Evolutionary conservation across 345 rosid genomes (phyloP).

Genomic region (Rhodomyrtus tomentosa): DNA sequence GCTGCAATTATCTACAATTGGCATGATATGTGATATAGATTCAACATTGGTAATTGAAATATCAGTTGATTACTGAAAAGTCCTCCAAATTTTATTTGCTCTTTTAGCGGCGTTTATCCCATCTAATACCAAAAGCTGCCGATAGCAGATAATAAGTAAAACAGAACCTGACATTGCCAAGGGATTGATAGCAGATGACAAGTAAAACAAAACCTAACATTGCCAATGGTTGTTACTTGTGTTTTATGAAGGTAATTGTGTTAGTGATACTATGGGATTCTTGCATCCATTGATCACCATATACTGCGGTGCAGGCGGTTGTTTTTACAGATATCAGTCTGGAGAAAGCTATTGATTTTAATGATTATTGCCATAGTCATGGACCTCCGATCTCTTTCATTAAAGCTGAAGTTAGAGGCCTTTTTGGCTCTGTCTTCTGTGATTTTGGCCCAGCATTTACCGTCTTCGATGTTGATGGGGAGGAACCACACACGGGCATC

Average conservation of each 20-base stretch:
- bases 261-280: not conserved
- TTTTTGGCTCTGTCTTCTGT: slow-evolving; percentile 91
- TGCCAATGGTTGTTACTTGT: not conserved
- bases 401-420: slow-evolving; percentile 92
- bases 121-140: not conserved
- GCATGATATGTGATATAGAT: not conserved
- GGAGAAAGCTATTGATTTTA: slow-evolving; percentile 62
- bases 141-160: not conserved
- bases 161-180: not conserved
- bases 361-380: slow-evolving; percentile 79
- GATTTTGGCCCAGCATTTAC: slow-evolving; percentile 94
- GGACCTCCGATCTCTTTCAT: slow-evolving; percentile 87
- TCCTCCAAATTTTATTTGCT: not conserved
- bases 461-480: slow-evolving; percentile 90
- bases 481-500: slow-evolving; percentile 92
- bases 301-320: slow-evolving; percentile 52
- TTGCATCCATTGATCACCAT: not conserved
- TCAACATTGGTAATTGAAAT: not conserved
- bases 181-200: not conserved
- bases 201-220: not conserved
- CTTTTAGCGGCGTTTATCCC: not conserved
- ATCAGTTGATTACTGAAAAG: not conserved
- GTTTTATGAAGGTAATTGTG: not conserved
- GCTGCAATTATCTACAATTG: not conserved
- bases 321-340: slow-evolving; percentile 76